Evolutionary conservation across 176 grass and related monocot species (phyloP).

Genomic region (Eragrostis nindensis): DNA sequence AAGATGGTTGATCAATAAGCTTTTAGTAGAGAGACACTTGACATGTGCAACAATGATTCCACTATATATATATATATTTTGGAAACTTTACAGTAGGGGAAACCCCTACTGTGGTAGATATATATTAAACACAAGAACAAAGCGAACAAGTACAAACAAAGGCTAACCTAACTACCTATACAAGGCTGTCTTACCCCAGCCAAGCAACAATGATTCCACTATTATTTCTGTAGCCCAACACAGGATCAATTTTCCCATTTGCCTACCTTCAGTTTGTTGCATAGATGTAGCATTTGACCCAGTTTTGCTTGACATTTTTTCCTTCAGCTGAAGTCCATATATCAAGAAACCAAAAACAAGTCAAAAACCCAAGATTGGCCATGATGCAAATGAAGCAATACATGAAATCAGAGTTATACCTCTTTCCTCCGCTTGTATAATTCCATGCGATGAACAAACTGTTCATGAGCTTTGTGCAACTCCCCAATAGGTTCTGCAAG

Average conservation of each 20-base stretch:
- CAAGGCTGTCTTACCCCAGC: too few relatives aligned
- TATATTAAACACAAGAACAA: too few relatives aligned
- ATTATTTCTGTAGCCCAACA: neutral
- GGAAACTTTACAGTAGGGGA: too few relatives aligned
- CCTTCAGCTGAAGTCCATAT: conserved; percentile 48
- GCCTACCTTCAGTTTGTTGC: conserved; percentile 43
- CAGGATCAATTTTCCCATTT: neutral
- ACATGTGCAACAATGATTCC: neutral
- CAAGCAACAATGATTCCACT: neutral
- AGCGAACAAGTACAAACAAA: too few relatives aligned
- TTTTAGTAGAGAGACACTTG: neutral
- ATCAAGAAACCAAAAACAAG: conserved; percentile 23
- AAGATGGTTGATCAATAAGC: conserved; percentile 3
- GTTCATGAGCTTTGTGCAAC: conserved; percentile 73
- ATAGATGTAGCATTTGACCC: conserved; percentile 29
- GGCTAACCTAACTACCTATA: too few relatives aligned
- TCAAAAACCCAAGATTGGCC: conserved; percentile 19
- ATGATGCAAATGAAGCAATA: conserved; percentile 10
- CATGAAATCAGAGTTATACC: conserved; percentile 46
- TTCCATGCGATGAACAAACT: conserved; percentile 72
- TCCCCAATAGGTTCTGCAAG: conserved; percentile 84
- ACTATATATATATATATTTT: too few relatives aligned
- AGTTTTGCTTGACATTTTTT: conserved; percentile 46
- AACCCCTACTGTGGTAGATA: too few relatives aligned
- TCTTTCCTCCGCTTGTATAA: conserved; percentile 69